These are phyloP conservation scores for Eremomyces bilateralis DNA, from an alignment of 495 filamentous ascomycete species.

Conservation along the genomic window DNA sequence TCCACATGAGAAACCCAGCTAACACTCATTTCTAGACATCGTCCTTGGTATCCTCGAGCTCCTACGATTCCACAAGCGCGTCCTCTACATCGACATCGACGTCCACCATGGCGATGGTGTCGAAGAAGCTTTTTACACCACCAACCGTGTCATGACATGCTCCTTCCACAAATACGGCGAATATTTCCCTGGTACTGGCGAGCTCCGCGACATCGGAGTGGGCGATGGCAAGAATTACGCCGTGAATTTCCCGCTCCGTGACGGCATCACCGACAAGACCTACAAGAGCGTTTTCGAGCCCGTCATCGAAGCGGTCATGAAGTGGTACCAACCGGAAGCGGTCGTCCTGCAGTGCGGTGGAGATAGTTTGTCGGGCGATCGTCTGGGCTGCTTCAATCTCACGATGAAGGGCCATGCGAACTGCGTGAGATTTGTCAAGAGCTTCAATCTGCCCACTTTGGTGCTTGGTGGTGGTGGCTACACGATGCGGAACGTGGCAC, in stretches of 20 bases:
- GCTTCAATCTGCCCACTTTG: constrained; percentile 73
- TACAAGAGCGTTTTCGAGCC: constrained; percentile 96
- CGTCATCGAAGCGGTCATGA: constrained; percentile 81
- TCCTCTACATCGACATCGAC: constrained; percentile 95
- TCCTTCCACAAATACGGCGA: constrained; percentile 99
- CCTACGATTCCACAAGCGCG: constrained; percentile 78
- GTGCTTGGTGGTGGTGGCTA: constrained; percentile 92
- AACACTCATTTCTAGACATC: no score
- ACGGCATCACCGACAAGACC: constrained; percentile 79
- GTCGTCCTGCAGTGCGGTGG: constrained; percentile 95
- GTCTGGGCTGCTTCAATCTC: constrained; percentile 91
- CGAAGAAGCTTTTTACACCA: constrained; percentile 94
- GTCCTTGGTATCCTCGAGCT: constrained; percentile 91
- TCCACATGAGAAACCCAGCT: no score
- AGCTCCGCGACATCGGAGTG: constrained; percentile 86
- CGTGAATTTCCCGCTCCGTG: constrained; percentile 89
- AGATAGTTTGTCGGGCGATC: constrained; percentile 83
- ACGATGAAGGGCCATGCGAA: constrained; percentile 97
- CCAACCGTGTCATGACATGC: constrained; percentile 93
- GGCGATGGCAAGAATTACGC: constrained; percentile 84
- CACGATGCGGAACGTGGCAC: constrained; percentile 95
- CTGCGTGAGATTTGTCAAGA: constrained; percentile 88
- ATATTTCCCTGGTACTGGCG: constrained; percentile 94
- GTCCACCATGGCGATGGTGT: constrained; percentile 97
- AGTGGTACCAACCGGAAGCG: constrained; percentile 83